Percentiles rank a stretch among this genome's conserved stretches.
These are phyloP conservation scores for Taphrina deformans DNA, from an alignment of 1,139 yeast genomes.

Conservation along the genomic window DNA sequence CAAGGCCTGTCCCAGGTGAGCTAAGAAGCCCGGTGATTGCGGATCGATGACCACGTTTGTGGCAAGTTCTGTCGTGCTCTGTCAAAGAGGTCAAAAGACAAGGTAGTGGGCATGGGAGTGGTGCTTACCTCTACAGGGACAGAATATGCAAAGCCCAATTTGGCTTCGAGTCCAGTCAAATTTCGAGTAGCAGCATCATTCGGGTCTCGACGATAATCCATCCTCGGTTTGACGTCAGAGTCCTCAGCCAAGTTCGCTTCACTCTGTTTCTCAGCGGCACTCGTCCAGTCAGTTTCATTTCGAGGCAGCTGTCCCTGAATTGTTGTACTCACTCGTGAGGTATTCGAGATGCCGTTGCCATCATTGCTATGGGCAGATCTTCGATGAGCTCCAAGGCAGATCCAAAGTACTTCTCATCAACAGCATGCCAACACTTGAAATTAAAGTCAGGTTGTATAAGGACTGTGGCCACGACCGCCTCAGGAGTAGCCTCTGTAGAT, in stretches of 20 bases:
- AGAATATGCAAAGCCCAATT: neutral
- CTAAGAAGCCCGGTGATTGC: slow-evolving; percentile 1
- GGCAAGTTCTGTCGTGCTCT: neutral
- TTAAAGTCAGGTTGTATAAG: neutral
- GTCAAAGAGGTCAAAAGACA: neutral
- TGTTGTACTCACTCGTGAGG: slow-evolving; percentile 5
- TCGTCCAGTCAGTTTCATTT: neutral
- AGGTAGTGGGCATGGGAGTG: neutral
- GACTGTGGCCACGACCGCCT: neutral
- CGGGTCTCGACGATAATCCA: slow-evolving; percentile 14
- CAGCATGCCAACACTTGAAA: neutral
- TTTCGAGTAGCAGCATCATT: neutral
- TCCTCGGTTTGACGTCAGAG: neutral
- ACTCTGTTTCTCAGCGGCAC: neutral
- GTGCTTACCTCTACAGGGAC: slow-evolving; percentile 19
- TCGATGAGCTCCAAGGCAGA: neutral
- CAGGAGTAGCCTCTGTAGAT: neutral
- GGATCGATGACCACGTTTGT: slow-evolving; percentile 1
- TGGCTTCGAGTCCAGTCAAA: neutral
- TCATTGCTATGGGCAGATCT: neutral
- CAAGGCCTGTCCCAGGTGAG: neutral
- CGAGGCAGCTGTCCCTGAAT: too few species aligned
- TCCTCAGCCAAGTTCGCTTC: neutral
- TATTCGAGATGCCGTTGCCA: neutral
- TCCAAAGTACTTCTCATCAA: neutral